phyloP scores from a whole-genome alignment of 1,284 basidiomycete genomes.

The Coniferiporia sulphurascens region DNA sequence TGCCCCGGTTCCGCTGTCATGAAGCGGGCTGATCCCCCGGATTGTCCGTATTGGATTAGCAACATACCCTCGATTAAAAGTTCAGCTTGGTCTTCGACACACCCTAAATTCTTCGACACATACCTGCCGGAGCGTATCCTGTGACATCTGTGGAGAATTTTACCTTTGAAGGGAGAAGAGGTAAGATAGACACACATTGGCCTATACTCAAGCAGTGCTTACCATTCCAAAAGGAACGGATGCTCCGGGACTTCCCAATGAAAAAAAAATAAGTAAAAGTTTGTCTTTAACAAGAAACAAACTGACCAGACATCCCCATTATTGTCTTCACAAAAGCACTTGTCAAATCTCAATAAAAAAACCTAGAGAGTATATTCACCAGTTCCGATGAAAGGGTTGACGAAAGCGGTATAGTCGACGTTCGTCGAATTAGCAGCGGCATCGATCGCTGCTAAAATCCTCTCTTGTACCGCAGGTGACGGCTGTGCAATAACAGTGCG shows the following conservation, averaged over 20 bases:
- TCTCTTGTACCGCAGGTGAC: slow-evolving; percentile 52
- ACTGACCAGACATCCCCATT: slow-evolving; percentile 63
- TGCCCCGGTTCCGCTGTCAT: slow-evolving; percentile 65
- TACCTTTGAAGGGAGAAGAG: slow-evolving; percentile 33
- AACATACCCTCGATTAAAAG: slow-evolving; percentile 45
- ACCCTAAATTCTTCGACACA: neutral
- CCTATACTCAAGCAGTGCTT: slow-evolving; percentile 15
- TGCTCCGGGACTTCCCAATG: slow-evolving; percentile 48
- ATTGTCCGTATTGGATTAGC: slow-evolving; percentile 52
- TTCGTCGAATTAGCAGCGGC: slow-evolving; percentile 40
- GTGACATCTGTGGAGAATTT: slow-evolving; percentile 68
- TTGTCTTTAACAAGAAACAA: neutral
- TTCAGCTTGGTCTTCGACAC: neutral
- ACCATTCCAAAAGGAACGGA: slow-evolving; percentile 69
- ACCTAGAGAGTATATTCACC: slow-evolving; percentile 44
- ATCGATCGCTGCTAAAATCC: slow-evolving; percentile 56
- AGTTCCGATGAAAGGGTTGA: slow-evolving; percentile 68
- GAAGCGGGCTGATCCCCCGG: slow-evolving; percentile 58
- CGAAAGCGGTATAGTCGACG: slow-evolving; percentile 59
- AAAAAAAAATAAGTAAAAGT: slow-evolving; percentile 6
- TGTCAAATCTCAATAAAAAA: slow-evolving; percentile 25
- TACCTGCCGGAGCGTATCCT: slow-evolving; percentile 66
- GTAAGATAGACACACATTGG: no score
- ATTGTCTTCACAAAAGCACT: slow-evolving; percentile 37
- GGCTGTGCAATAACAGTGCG: slow-evolving; percentile 41